Percentiles rank a stretch among this genome's conserved stretches.
These are phyloP conservation scores for Scolecobasidium constrictum DNA, from an alignment of 2,329 filamentous ascomycete species.

Conservation along the genomic window DNA sequence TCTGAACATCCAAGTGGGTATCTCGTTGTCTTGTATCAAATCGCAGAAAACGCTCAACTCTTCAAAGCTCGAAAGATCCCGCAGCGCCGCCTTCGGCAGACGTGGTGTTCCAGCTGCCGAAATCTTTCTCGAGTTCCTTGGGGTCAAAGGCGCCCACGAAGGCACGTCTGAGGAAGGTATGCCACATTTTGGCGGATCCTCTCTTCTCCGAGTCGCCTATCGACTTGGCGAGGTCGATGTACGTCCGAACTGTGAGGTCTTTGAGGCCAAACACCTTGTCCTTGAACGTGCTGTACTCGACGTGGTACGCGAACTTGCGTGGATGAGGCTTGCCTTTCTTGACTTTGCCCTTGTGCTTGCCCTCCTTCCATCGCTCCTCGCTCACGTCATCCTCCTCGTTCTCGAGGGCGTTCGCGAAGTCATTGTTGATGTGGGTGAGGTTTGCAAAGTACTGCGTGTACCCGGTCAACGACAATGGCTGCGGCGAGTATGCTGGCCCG, in stretches of 20 bases:
- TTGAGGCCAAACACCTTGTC: conserved; percentile 64
- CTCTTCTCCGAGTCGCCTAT: conserved; percentile 42
- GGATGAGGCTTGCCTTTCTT: conserved; percentile 42
- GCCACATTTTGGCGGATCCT: conserved; percentile 56
- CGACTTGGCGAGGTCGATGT: conserved; percentile 65
- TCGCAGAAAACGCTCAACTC: no score
- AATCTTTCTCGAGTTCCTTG: conserved; percentile 47
- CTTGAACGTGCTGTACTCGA: conserved; percentile 77
- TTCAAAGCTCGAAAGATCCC: no score
- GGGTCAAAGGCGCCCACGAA: conserved; percentile 65
- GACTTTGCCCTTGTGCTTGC: conserved; percentile 46
- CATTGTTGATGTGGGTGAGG: conserved; percentile 78
- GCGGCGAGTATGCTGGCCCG: conserved; percentile 82
- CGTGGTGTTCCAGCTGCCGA: conserved; percentile 7
- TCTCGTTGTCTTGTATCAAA: no score
- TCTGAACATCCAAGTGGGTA: no score
- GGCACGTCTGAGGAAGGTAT: conserved; percentile 64
- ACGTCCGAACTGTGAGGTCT: conserved; percentile 77
- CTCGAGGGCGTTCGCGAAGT: conserved; percentile 29
- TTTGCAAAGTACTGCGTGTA: conserved; percentile 94
- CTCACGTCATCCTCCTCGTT: conserved; percentile 15
- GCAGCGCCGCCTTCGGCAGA: no score
- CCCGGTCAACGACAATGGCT: conserved; percentile 65
- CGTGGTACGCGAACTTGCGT: conserved; percentile 58
- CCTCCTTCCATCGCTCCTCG: conserved; percentile 46